phyloP scores from a whole-genome alignment of 78 protist genomes.

The Dictyostelium brefeldianum region DNA sequence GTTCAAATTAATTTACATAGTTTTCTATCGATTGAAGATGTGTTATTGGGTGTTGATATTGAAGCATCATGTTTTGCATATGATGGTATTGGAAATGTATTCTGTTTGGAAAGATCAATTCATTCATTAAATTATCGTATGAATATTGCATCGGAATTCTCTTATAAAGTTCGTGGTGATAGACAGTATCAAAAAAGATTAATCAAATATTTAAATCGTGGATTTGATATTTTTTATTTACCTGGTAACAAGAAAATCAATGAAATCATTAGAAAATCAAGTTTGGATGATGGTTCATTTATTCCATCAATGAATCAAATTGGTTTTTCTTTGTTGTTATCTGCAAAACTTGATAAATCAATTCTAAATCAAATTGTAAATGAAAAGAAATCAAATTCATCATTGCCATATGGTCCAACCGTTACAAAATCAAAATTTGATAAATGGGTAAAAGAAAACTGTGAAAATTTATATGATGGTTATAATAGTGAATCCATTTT shows the following conservation, averaged over 20 bases:
- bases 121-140: conserved; percentile 22
- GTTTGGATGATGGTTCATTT: not conserved
- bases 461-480: not conserved
- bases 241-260: not conserved
- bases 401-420: not conserved
- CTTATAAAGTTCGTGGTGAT: not conserved
- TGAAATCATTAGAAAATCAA: not conserved
- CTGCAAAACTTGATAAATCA: not conserved
- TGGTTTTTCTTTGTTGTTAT: not conserved
- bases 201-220: conserved; percentile 42
- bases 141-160: conserved; percentile 27
- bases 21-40: not conserved
- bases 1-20: not conserved
- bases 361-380: not conserved
- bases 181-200: not conserved
- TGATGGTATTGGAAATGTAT: conserved; percentile 44
- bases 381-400: not conserved
- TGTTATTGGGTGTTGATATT: conserved; percentile 48
- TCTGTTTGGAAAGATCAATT: conserved; percentile 16
- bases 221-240: conserved; percentile 9
- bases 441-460: not conserved
- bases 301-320: not conserved
- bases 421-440: not conserved
- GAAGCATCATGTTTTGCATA: conserved; percentile 47
- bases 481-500: not conserved